These are phyloP conservation scores for Picochlorum sp. DNA, from an alignment of 139 green algal species.

Conservation along the genomic window DNA sequence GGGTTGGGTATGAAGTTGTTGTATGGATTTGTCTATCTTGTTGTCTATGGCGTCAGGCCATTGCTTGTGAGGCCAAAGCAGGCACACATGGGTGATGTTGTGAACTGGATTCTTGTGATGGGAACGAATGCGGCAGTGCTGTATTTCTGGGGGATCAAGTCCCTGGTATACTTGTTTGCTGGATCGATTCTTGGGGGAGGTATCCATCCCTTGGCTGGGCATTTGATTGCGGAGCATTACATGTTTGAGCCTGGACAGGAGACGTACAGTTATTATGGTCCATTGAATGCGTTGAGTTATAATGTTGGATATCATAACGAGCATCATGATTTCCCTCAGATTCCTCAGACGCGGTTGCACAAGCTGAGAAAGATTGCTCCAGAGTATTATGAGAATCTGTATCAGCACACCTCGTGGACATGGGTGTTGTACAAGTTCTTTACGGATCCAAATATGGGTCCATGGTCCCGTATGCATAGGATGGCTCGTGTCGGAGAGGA, in stretches of 20 bases:
- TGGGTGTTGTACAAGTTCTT: conserved; percentile 59
- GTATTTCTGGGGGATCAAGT: conserved; percentile 42
- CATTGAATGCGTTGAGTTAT: conserved; percentile 59
- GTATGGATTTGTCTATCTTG: conserved; percentile 45
- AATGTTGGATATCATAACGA: conserved; percentile 78
- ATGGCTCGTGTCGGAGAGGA: not conserved
- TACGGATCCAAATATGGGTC: conserved; percentile 43
- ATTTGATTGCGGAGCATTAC: conserved; percentile 74
- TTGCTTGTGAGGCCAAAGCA: conserved; percentile 52
- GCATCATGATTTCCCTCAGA: conserved; percentile 73
- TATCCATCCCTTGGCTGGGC: conserved; percentile 61
- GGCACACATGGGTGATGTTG: conserved; percentile 26
- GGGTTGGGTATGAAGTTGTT: conserved; percentile 29
- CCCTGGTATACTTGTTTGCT: conserved; percentile 46
- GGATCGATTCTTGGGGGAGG: conserved; percentile 44
- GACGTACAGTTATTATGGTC: conserved; percentile 74
- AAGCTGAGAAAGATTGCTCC: conserved; percentile 52
- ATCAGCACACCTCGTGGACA: conserved; percentile 51
- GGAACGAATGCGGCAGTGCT: conserved; percentile 37
- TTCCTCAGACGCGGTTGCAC: conserved; percentile 54
- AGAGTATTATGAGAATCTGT: conserved; percentile 57
- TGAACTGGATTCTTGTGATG: conserved; percentile 41
- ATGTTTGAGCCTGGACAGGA: conserved; percentile 57
- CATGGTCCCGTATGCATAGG: conserved; percentile 34
- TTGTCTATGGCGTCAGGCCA: conserved; percentile 54